Percentiles rank a stretch among this genome's conserved stretches.
phyloP scores from a whole-genome alignment of 768 basidiomycete species.

The Symmetrospora coprosmae region DNA sequence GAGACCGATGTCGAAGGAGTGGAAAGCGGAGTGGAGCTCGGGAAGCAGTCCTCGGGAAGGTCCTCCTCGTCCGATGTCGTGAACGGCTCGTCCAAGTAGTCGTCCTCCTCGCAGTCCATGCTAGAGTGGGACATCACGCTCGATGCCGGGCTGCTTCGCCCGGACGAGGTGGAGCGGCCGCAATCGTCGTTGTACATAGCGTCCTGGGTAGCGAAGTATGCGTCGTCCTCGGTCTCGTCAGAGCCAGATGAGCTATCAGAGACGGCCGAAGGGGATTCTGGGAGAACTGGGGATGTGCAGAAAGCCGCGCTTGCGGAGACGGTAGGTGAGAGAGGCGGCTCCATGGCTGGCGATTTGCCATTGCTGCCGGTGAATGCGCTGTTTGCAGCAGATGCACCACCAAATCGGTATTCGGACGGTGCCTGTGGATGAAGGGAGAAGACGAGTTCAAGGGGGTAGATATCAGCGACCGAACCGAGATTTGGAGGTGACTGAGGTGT shows the following conservation, averaged over 20 bases:
- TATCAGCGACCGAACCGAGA: too few species aligned
- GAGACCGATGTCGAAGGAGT: neutral
- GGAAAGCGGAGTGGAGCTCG: neutral
- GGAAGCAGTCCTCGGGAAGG: conserved; percentile 17
- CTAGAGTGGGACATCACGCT: neutral
- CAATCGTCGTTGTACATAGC: neutral
- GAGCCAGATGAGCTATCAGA: neutral
- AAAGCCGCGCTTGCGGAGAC: too few species aligned
- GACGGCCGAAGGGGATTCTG: neutral
- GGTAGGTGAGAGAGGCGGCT: too few species aligned
- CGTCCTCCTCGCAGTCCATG: too few species aligned
- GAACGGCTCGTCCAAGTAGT: neutral
- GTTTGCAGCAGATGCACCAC: too few species aligned
- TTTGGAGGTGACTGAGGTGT: too few species aligned
- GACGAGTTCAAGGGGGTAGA: too few species aligned
- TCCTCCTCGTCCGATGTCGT: neutral
- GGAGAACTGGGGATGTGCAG: neutral
- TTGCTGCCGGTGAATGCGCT: too few species aligned
- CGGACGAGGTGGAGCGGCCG: neutral
- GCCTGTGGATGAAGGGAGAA: too few species aligned
- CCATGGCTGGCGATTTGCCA: too few species aligned
- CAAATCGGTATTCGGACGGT: too few species aligned
- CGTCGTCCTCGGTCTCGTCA: neutral
- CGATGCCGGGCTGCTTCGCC: neutral
- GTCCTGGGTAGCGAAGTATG: neutral